Evolutionary conservation across 139 green algal species (phyloP), one percentile per base, ranked within the genome.

Genomic region (Volvox reticuliferus): DNA sequence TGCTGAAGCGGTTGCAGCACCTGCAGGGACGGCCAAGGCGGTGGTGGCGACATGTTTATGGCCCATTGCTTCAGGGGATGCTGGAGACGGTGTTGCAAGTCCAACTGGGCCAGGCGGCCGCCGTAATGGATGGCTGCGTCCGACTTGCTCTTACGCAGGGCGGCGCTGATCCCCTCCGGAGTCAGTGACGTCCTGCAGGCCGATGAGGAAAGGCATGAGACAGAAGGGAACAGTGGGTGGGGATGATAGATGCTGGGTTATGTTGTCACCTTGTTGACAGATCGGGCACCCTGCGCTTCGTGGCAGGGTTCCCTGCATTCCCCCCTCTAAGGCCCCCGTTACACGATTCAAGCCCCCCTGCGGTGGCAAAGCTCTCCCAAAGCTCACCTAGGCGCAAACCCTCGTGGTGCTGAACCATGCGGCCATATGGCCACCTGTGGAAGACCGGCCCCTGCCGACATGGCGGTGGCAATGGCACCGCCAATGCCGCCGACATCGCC

Each of bases 131-230:
- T 28, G 50, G 86, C 71, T 0, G 36, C 50, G 44, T 90, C 86
- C 0, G 86, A 90, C 50, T 63, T 21, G 6, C 69, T 90, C 30
- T 90, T 90, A 22, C 86, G 86, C 20, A 90, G 86, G 37, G 28
- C n/a, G 1, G 44, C 69, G 44, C 22, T 68, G 44, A 33, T 14
- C 50, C 69, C 82, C 30, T 90, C 50, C 20, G 69, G 73, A 1
- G 73, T 84, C 20, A 83, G 19, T 2, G 50, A 83, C 73, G 44
- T 9, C 44, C 44, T 55, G 44, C 44, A n/a, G n/a, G n/a, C n/a
- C n/a, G n/a, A n/a, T n/a, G n/a, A n/a, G n/a, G n/a, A n/a, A n/a
- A n/a, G n/a, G n/a, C n/a, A n/a, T n/a, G n/a, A n/a, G n/a, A n/a
- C n/a, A n/a, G n/a, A n/a, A n/a, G n/a, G n/a, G n/a, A n/a, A n/a